phyloP scores from a whole-genome alignment of 768 basidiomycete genomes.

The Leccinum boreale region DNA sequence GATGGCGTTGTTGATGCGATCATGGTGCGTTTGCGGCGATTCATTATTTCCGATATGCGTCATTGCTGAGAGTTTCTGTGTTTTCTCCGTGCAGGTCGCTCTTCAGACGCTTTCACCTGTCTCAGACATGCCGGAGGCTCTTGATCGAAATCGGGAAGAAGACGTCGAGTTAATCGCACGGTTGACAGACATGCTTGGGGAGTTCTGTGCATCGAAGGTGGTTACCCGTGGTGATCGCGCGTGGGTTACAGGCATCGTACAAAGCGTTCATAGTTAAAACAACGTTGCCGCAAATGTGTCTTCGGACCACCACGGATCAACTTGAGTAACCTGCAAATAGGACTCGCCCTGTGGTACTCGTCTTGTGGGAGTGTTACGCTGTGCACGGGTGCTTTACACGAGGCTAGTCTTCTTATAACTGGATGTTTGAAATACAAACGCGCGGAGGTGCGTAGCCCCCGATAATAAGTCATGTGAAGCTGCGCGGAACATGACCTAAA shows the following conservation, averaged over 20 bases:
- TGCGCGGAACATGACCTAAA: neutral
- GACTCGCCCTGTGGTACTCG: neutral
- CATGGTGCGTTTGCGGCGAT: conserved; percentile 43
- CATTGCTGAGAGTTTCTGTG: neutral
- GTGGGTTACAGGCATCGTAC: conserved; percentile 63
- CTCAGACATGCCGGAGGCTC: conserved; percentile 55
- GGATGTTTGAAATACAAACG: neutral
- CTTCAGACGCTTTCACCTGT: conserved; percentile 55
- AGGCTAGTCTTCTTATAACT: neutral
- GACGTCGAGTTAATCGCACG: conserved; percentile 48
- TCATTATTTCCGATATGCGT: neutral
- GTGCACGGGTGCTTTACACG: neutral
- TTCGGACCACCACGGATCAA: neutral
- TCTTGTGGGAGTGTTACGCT: neutral
- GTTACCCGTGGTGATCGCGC: conserved; percentile 45
- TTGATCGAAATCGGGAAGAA: conserved; percentile 46
- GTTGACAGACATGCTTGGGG: conserved; percentile 55
- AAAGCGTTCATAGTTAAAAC: conserved; percentile 22
- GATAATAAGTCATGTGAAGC: neutral
- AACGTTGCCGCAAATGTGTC: neutral
- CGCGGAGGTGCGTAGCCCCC: neutral
- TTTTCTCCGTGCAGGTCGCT: conserved; percentile 46
- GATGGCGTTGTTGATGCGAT: conserved; percentile 55
- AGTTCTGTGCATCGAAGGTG: conserved; percentile 57
- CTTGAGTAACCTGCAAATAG: neutral